Percentiles rank a stretch among this genome's conserved stretches.
Conservation (phyloP, 805 yeast species). For the Cyberlindnera galapagoensis region DNA sequence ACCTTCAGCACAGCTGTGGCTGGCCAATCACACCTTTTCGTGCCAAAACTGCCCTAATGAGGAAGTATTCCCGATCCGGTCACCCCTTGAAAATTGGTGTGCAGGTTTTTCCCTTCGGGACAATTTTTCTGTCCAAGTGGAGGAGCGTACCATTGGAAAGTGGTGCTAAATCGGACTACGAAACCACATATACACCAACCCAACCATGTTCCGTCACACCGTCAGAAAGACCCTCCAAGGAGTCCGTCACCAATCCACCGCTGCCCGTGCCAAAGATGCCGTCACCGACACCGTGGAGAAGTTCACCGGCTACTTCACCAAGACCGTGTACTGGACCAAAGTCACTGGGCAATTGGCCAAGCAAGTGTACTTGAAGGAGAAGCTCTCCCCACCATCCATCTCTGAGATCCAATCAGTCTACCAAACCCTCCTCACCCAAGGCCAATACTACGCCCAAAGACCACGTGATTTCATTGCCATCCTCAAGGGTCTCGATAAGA, state of each 20-base stretch:
- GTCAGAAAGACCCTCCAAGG: constrained; percentile 23
- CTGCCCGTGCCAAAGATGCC: constrained; percentile 33
- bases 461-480: constrained; percentile 53
- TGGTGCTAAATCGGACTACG: background rate
- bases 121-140: background rate
- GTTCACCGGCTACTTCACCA: constrained; percentile 37
- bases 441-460: constrained; percentile 39
- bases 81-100: constrained; percentile 1
- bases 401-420: constrained; percentile 75
- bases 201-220: constrained; percentile 20
- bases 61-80: constrained; percentile 3
- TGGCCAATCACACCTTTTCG: constrained; percentile 1
- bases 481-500: constrained; percentile 45
- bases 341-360: constrained; percentile 44
- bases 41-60: background rate
- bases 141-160: background rate
- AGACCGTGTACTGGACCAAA: constrained; percentile 73
- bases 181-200: constrained; percentile 2
- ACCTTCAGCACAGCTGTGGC: background rate
- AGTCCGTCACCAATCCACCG: constrained; percentile 25
- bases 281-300: constrained; percentile 27
- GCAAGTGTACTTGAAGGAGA: constrained; percentile 83
- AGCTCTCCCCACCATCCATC: constrained; percentile 82
- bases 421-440: constrained; percentile 42
- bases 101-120: background rate